These are phyloP conservation scores for Phialophora macrospora DNA, from an alignment of 2,329 filamentous ascomycete genomes.

Conservation along the genomic window DNA sequence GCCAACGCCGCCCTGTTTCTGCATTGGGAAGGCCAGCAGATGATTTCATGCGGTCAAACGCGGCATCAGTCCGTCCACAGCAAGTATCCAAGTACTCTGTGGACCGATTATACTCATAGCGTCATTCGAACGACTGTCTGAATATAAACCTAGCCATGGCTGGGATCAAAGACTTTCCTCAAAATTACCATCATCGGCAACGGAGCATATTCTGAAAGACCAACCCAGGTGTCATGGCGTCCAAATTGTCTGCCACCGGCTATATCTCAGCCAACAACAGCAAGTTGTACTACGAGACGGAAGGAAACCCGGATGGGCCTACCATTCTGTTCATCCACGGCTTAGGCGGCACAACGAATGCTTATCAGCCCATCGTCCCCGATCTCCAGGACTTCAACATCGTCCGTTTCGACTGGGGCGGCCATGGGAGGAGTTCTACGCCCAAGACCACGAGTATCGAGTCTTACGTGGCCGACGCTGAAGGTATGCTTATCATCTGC, in stretches of 20 bases:
- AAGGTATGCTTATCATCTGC: conserved; percentile 4
- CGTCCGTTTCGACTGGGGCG: conserved; percentile 60
- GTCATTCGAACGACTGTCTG: not conserved
- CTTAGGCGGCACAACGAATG: conserved; percentile 54
- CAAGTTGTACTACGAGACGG: conserved; percentile 20
- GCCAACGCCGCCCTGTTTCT: not conserved
- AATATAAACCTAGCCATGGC: not conserved
- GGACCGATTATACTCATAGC: not conserved
- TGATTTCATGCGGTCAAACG: conserved; percentile 14
- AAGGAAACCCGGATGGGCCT: conserved; percentile 17
- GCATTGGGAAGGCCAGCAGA: not conserved
- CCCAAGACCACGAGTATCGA: conserved; percentile 42
- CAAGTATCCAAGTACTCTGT: not conserved
- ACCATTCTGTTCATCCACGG: conserved; percentile 58
- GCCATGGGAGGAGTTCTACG: conserved; percentile 60
- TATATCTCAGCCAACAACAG: conserved; percentile 13
- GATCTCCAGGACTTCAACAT: conserved; percentile 43
- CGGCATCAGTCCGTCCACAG: conserved; percentile 9
- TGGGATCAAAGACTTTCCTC: not conserved
- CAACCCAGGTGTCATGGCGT: conserved; percentile 8
- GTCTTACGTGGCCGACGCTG: conserved; percentile 20
- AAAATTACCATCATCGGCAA: not conserved
- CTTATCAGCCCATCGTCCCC: conserved; percentile 53
- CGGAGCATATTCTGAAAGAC: not conserved
- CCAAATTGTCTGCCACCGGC: conserved; percentile 16